Evolutionary conservation across 2,329 filamentous ascomycete species (phyloP), one percentile per base, ranked within the genome.

Genomic region (Pseudogymnoascus sp.): DNA sequence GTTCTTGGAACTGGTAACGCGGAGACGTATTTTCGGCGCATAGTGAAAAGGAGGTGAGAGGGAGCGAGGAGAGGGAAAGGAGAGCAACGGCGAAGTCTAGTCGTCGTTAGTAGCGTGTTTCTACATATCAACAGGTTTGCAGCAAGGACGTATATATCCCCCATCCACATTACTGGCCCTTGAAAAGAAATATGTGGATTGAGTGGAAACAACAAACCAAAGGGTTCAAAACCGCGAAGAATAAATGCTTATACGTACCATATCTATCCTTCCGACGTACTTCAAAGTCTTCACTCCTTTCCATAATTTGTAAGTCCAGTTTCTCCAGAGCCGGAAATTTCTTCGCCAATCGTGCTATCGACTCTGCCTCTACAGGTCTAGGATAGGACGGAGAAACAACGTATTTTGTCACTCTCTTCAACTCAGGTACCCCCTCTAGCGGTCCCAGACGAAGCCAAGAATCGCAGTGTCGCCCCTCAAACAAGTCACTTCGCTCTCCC

Each of bases 401-500:
- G 51, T 57, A 57, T 21, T 57, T 34, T 36, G 25, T 34, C 51
- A 57, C 51, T 57, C 28, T 57, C 51, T 57, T 57, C 51, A 57
- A 21, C 51, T 57, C 51, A 34, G 51, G 51, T 10, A 36, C 16
- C 10, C 51, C 51, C 3, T 57, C 28, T 6, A 57, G 28, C 28
- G 51, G 16, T 10, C 51, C 51, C 8, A 57, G 51, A 3, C 39
- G 63, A 57, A 65, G n/a, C 37, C 65, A 23, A 28, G 66, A 68
- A 65, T 67, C 41, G 39, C 65, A 37, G 28, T 67, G 62, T 16
- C 66, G 63, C 19, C 63, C 39, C 5, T 65, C 61, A 31, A 39
- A 67, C 16, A 68, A 36, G 60, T 68, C 65, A 28, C 51, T 11
- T 19, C 65, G 63, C 19, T 64, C 61, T 23, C 65, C 64, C 7